Conservation (phyloP, 257 asterid species). For the Solanum medicagineum region DNA sequence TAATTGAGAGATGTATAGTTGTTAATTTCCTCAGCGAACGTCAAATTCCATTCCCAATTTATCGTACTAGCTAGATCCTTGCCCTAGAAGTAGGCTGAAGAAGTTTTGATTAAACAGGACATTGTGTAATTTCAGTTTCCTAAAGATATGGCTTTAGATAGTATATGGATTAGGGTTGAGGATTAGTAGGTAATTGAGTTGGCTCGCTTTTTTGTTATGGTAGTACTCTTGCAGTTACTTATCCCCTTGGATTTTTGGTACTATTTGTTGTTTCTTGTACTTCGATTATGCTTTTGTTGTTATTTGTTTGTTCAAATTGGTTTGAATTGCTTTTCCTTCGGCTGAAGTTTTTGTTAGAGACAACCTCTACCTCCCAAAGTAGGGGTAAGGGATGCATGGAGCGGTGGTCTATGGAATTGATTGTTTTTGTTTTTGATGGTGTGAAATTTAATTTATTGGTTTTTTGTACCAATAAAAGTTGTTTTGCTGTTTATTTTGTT, state of each 20-base stretch:
- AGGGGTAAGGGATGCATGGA: not conserved
- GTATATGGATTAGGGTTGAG: not conserved
- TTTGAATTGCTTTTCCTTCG: not conserved
- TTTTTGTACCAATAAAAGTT: too few relatives aligned
- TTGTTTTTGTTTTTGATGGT: too few relatives aligned
- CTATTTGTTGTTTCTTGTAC: not conserved
- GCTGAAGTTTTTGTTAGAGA: not conserved
- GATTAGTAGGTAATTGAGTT: not conserved
- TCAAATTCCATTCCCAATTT: not conserved
- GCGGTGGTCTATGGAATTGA: too few relatives aligned
- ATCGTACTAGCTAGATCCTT: too few relatives aligned
- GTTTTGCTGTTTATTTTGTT: too few relatives aligned
- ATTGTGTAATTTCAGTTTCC: not conserved
- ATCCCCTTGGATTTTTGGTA: not conserved
- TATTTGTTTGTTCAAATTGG: not conserved
- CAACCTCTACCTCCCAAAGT: not conserved
- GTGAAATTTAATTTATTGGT: too few relatives aligned
- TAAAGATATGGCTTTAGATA: too few relatives aligned
- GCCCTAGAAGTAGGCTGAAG: too few relatives aligned
- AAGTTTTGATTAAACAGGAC: not conserved
- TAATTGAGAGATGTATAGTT: not conserved
- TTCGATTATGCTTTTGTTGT: not conserved
- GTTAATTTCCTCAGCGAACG: not conserved
- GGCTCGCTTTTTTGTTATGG: not conserved
- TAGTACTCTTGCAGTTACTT: not conserved